phyloP scores from a whole-genome alignment of 805 yeast genomes.

The Dipodascus albidus region DNA sequence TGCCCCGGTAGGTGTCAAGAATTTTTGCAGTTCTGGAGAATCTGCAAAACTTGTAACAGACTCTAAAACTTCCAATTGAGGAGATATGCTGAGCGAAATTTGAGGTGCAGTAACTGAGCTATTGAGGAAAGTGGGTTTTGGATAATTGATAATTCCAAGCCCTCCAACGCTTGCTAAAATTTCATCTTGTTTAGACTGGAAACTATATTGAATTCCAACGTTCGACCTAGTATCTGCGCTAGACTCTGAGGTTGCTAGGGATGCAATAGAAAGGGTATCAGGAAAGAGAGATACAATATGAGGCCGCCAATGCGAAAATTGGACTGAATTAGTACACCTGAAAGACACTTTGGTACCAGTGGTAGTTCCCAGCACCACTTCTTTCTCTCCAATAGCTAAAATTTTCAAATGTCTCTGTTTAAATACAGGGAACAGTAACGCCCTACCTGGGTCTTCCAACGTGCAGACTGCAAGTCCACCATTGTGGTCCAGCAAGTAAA shows the following conservation, averaged over 20 bases:
- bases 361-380: slow-evolving; percentile 2
- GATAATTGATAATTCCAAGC: slow-evolving; percentile 1
- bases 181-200: slow-evolving; percentile 2
- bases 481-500: slow-evolving; percentile 7
- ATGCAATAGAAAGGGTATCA: neutral
- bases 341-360: slow-evolving; percentile 5
- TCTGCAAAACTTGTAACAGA: neutral
- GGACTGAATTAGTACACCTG: slow-evolving; percentile 6
- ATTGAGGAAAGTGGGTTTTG: neutral
- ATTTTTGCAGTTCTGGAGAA: slow-evolving; percentile 1
- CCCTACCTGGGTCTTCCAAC: slow-evolving; percentile 15
- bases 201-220: slow-evolving; percentile 3
- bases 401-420: slow-evolving; percentile 8
- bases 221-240: slow-evolving; percentile 3
- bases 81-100: neutral
- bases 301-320: slow-evolving; percentile 5
- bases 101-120: neutral
- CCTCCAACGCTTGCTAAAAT: slow-evolving; percentile 5
- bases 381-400: neutral
- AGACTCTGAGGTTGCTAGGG: slow-evolving; percentile 4
- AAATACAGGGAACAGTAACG: slow-evolving; percentile 15
- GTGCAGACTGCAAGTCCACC: slow-evolving; percentile 12
- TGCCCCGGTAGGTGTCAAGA: neutral
- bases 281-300: slow-evolving; percentile 3
- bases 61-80: neutral